phyloP scores from a whole-genome alignment of 2,329 filamentous ascomycete species.

The Blumeriella jaapii region DNA sequence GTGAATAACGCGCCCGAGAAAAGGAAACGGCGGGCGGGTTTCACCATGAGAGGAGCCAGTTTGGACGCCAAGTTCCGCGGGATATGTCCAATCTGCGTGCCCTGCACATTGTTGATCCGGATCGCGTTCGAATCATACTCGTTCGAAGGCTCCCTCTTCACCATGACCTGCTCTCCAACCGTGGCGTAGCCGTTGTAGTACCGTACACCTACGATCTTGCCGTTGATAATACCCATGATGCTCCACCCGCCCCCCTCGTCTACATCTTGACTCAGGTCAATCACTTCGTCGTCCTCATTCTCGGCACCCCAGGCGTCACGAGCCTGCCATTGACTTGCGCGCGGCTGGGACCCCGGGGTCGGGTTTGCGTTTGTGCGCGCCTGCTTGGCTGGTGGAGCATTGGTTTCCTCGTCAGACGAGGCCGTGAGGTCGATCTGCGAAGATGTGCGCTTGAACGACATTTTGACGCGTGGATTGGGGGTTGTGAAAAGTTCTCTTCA shows the following conservation, averaged over 20 bases:
- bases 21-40: conserved; percentile 17
- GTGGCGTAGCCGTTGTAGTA: conserved; percentile 55
- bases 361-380: conserved; percentile 10
- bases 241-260: conserved; percentile 24
- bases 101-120: conserved; percentile 64
- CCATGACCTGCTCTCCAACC: conserved; percentile 48
- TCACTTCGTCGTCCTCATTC: conserved; percentile 20
- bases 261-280: conserved; percentile 24
- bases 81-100: conserved; percentile 68
- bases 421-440: conserved; percentile 34
- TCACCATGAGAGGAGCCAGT: conserved; percentile 59
- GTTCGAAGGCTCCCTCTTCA: conserved; percentile 56
- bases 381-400: conserved; percentile 21
- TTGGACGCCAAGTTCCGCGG: conserved; percentile 56
- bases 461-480: too few species aligned
- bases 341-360: conserved; percentile 12
- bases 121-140: conserved; percentile 67
- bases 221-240: conserved; percentile 27
- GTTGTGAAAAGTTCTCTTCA: too few species aligned
- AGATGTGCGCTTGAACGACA: conserved; percentile 21
- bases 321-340: conserved; percentile 15
- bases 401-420: conserved; percentile 25
- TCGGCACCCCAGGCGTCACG: conserved; percentile 16
- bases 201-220: conserved; percentile 38
- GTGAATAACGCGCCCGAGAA: conserved; percentile 3